Conservation (phyloP, 2,329 filamentous ascomycete genomes). For the Stemphylium beticola region DNA sequence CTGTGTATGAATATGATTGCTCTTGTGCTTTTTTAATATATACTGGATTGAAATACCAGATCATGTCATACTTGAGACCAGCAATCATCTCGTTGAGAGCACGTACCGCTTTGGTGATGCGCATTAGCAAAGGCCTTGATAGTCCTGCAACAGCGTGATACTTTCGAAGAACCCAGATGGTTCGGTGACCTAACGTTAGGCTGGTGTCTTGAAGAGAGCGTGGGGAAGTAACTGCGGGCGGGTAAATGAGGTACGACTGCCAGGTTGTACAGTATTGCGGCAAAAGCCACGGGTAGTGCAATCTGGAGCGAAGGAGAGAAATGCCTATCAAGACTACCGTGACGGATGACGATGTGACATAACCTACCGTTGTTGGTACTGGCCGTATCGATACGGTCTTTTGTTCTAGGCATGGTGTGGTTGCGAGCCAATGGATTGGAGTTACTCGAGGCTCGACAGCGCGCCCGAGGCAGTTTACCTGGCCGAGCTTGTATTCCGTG, state of each 20-base stretch:
- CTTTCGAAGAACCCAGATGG: constrained; percentile 1
- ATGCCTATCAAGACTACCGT: constrained; percentile 4
- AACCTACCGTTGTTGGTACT: constrained; percentile 12
- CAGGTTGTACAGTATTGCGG: constrained; percentile 23
- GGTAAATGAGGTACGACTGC: constrained; percentile 7
- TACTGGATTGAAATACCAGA: too few relatives aligned
- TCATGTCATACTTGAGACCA: too few relatives aligned
- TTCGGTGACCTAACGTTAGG: constrained; percentile 13
- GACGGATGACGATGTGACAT: constrained; percentile 14
- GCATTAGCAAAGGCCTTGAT: too few relatives aligned
- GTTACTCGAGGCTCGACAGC: constrained; percentile 15
- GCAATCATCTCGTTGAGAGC: too few relatives aligned
- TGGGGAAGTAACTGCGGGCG: constrained; percentile 14
- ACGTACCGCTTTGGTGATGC: too few relatives aligned
- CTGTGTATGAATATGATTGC: neutral
- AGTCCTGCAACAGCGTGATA: too few relatives aligned
- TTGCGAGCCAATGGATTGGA: constrained; percentile 24
- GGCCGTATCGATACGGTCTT: constrained; percentile 1
- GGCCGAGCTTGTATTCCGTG: constrained; percentile 1
- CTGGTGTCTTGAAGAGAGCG: constrained; percentile 1
- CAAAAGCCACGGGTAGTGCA: constrained; percentile 25
- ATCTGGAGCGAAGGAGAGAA: constrained; percentile 7
- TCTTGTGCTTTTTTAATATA: neutral
- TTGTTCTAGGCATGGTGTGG: constrained; percentile 22
- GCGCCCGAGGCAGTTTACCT: constrained; percentile 6